Percentiles rank a stretch among this genome's conserved stretches.
phyloP scores from a whole-genome alignment of 495 filamentous ascomycete species.

The Talaromyces wortmannii region DNA sequence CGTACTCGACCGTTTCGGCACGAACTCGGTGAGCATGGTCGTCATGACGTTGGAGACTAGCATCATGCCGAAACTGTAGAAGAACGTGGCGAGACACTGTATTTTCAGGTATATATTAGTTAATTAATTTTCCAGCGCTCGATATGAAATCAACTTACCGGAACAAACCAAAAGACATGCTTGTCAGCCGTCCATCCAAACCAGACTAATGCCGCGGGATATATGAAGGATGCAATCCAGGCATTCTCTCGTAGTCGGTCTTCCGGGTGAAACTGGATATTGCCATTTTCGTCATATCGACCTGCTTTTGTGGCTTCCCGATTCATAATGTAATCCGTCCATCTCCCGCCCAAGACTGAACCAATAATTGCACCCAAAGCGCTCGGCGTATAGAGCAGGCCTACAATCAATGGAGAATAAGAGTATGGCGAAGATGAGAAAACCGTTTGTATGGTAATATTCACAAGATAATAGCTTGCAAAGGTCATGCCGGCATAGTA shows the following conservation, averaged over 20 bases:
- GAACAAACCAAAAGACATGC: not conserved
- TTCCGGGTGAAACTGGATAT: not conserved
- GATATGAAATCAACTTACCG: not conserved
- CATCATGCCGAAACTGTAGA: constrained; percentile 67
- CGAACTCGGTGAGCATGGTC: constrained; percentile 67
- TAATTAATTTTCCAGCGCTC: not conserved
- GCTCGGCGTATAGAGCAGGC: constrained; percentile 4
- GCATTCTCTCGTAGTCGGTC: constrained; percentile 9
- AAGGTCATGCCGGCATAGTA: constrained; percentile 8
- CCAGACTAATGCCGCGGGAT: constrained; percentile 6
- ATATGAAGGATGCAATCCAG: constrained; percentile 5
- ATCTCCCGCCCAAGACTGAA: constrained; percentile 2
- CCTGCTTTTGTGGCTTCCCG: constrained; percentile 1
- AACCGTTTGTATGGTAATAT: not conserved
- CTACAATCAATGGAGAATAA: constrained; percentile 5
- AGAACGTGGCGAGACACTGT: constrained; percentile 49
- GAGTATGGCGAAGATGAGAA: constrained; percentile 7
- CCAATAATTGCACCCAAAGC: constrained; percentile 5
- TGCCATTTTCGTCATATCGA: constrained; percentile 2
- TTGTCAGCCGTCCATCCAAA: constrained; percentile 8
- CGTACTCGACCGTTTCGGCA: constrained; percentile 51
- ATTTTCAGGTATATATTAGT: not conserved
- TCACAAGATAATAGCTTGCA: not conserved
- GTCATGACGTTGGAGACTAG: constrained; percentile 53
- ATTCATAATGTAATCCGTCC: constrained; percentile 7